A percentile compares a stretch with the other conserved stretches of the same genome.
phyloP scores from a whole-genome alignment of 352 stramenopile genomes.

The Phytophthora fragariaefolia region DNA sequence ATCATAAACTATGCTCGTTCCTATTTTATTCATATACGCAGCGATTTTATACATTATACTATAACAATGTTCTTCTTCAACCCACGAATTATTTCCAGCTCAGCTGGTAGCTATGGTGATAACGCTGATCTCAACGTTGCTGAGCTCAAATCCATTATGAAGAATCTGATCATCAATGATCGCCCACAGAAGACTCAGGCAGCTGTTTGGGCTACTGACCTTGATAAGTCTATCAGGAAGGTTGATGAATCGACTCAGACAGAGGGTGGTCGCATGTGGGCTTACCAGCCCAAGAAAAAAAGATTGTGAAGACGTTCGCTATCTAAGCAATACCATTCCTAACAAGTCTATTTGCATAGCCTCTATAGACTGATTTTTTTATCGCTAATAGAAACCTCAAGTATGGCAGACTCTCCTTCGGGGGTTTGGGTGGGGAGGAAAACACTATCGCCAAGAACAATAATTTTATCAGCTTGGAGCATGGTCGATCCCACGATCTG shows the following conservation, averaged over 20 bases:
- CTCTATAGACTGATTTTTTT: slow-evolving; percentile 11
- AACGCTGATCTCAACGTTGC: slow-evolving; percentile 28
- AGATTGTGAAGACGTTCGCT: not conserved
- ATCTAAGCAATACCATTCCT: not conserved
- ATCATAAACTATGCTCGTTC: too few relatives aligned
- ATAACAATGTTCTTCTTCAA: slow-evolving; percentile 30
- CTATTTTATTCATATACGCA: too few relatives aligned
- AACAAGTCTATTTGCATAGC: slow-evolving; percentile 4
- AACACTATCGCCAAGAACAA: too few relatives aligned
- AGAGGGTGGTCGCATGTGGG: not conserved
- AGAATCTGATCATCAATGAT: slow-evolving; percentile 20
- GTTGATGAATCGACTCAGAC: not conserved
- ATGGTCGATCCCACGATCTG: slow-evolving; percentile 7
- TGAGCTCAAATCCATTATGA: slow-evolving; percentile 24
- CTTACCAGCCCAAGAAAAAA: slow-evolving; percentile 3
- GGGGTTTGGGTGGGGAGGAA: slow-evolving; percentile 10
- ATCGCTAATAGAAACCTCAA: slow-evolving; percentile 6
- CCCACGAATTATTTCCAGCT: slow-evolving; percentile 27
- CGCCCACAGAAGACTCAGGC: not conserved
- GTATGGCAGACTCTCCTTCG: slow-evolving; percentile 13
- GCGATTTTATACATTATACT: too few relatives aligned
- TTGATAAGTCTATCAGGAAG: slow-evolving; percentile 2
- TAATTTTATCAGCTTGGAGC: slow-evolving; percentile 10
- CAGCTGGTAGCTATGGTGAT: slow-evolving; percentile 29
- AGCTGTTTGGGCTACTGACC: not conserved